Evolutionary conservation across 139 green algal genomes (phyloP).

Genomic region (Chlorella sp.): DNA sequence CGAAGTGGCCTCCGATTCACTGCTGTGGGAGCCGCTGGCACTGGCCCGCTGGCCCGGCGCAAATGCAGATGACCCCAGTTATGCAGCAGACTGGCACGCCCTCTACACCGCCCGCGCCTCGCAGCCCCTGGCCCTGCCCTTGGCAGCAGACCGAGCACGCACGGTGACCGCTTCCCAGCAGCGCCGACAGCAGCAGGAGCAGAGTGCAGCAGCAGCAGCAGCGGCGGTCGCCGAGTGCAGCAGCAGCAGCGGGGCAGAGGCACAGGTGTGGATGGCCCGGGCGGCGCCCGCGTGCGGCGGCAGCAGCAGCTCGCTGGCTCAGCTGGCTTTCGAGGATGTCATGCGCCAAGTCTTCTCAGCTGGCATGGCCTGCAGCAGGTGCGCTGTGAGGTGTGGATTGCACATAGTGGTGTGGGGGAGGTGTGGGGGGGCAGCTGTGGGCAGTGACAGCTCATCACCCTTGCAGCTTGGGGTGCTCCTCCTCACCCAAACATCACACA

Average conservation of each 20-base stretch:
- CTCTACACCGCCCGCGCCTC: not conserved
- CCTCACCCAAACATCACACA: too few relatives aligned
- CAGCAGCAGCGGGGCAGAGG: not conserved
- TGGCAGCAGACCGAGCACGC: constrained; percentile 7
- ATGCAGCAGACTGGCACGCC: constrained; percentile 17
- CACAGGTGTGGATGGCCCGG: not conserved
- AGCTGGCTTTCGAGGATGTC: constrained; percentile 29
- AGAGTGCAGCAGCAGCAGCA: not conserved
- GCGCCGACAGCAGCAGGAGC: not conserved
- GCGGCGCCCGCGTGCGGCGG: not conserved
- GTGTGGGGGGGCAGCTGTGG: not conserved
- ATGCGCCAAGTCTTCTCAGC: constrained; percentile 5
- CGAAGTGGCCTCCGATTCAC: not conserved
- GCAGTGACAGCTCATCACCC: too few relatives aligned
- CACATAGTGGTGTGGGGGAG: not conserved
- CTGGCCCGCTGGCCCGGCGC: constrained; percentile 18
- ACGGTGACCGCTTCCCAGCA: constrained; percentile 7
- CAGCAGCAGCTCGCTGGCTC: not conserved
- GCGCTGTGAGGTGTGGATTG: not conserved
- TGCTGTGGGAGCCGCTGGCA: constrained; percentile 14
- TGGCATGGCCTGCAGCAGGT: constrained; percentile 21
- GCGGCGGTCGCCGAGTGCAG: not conserved
- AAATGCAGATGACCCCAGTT: not conserved
- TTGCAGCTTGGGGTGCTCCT: too few relatives aligned
- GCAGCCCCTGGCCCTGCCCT: not conserved